phyloP scores from a whole-genome alignment of 371 early-diverging fungal genomes.

The Mucor saturninus region DNA sequence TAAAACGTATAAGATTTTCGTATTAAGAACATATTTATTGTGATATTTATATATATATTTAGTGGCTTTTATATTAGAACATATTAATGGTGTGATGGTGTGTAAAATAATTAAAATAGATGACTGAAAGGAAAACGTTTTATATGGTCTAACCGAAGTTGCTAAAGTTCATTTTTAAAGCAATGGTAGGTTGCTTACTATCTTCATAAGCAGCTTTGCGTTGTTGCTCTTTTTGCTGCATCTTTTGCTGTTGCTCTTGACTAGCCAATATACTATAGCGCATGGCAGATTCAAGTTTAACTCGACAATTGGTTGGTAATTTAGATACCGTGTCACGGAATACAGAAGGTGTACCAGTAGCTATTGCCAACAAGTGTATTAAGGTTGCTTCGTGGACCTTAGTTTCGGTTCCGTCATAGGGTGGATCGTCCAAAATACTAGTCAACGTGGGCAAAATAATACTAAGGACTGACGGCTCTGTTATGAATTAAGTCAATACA shows the following conservation, averaged over 20 bases:
- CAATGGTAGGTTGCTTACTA: conserved; percentile 54
- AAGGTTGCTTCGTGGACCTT: conserved; percentile 39
- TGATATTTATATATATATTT: too few species aligned
- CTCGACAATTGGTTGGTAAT: conserved; percentile 34
- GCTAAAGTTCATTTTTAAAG: conserved; percentile 60
- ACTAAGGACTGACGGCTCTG: conserved; percentile 35
- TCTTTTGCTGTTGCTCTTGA: conserved; percentile 45
- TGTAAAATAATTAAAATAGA: too few species aligned
- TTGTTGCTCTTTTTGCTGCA: conserved; percentile 36
- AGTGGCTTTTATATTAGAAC: too few species aligned
- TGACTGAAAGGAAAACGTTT: too few species aligned
- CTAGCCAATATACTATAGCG: conserved; percentile 47
- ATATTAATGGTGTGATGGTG: too few species aligned
- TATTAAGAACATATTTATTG: too few species aligned
- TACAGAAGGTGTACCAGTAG: conserved; percentile 36
- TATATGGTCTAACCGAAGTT: conserved; percentile 36
- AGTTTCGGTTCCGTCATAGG: conserved; percentile 28
- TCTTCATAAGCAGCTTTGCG: conserved; percentile 31
- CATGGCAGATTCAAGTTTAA: conserved; percentile 50
- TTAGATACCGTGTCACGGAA: conserved; percentile 47
- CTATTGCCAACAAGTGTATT: conserved; percentile 42
- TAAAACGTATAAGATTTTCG: too few species aligned
- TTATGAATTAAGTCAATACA: not conserved
- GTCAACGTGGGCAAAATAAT: conserved; percentile 49
- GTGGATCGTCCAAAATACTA: conserved; percentile 41